Evolutionary conservation across 306 rosid species (phyloP).

Genomic region (Quercus wislizeni): DNA sequence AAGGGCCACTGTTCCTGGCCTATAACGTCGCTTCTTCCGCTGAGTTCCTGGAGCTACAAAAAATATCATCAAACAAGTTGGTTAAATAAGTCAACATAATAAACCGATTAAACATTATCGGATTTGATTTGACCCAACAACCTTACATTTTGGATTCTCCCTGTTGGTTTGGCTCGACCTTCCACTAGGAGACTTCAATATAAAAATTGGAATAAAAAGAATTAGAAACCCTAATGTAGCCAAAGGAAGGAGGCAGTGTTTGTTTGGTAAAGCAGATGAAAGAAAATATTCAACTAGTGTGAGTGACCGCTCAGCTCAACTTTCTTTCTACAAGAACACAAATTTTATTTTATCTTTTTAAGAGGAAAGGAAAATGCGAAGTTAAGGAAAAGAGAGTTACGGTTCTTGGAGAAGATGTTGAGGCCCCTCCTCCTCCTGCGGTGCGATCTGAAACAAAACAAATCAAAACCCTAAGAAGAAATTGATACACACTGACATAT

Average conservation of each 20-base stretch:
- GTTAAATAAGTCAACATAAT: neutral
- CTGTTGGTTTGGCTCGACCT: neutral
- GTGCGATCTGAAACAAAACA: neutral
- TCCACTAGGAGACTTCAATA: conserved; percentile 26
- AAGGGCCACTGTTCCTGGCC: conserved; percentile 65
- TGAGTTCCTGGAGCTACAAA: conserved; percentile 27
- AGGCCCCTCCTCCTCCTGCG: neutral
- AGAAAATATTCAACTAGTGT: too few relatives aligned
- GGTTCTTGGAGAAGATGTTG: neutral
- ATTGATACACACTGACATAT: neutral
- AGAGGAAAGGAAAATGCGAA: neutral
- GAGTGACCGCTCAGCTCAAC: too few relatives aligned
- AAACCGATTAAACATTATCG: neutral
- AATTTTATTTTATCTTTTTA: too few relatives aligned
- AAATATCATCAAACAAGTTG: neutral
- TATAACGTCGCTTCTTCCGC: conserved; percentile 42
- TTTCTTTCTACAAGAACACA: neutral
- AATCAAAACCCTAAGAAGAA: neutral
- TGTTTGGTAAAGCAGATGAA: too few relatives aligned
- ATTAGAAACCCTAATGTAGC: neutral
- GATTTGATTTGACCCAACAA: neutral
- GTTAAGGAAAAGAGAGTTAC: conserved; percentile 22
- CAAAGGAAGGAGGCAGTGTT: neutral
- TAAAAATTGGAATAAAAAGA: neutral
- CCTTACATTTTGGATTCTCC: conserved; percentile 28